Evolutionary conservation across 2,329 filamentous ascomycete genomes (phyloP).

Genomic region (Pyrenophora teres): DNA sequence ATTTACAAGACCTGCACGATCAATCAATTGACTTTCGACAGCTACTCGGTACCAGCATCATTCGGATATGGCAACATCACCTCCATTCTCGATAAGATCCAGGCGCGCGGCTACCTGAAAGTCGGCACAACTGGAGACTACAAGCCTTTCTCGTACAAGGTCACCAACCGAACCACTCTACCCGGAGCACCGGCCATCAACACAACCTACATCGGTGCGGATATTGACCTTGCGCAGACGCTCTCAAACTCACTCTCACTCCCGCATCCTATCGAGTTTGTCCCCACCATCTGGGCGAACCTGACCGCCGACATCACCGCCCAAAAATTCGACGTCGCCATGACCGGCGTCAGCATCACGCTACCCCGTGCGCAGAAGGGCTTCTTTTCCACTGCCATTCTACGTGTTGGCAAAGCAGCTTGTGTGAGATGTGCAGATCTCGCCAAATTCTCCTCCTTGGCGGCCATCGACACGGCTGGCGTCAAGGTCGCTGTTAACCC

Average conservation of each 20-base stretch:
- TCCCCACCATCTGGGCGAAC: slow-evolving; percentile 17
- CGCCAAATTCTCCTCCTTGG: slow-evolving; percentile 8
- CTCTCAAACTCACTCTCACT: slow-evolving; percentile 17
- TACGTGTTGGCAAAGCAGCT: slow-evolving; percentile 16
- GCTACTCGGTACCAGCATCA: too few relatives aligned
- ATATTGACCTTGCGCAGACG: slow-evolving; percentile 14
- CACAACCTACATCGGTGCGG: slow-evolving; percentile 19
- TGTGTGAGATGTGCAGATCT: slow-evolving; percentile 17
- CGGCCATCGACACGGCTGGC: slow-evolving; percentile 15
- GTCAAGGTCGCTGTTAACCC: slow-evolving; percentile 19
- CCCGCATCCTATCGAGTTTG: slow-evolving; percentile 11
- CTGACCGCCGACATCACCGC: slow-evolving; percentile 8
- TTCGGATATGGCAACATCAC: slow-evolving; percentile 1
- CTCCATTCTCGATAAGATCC: slow-evolving; percentile 16
- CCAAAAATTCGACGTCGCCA: slow-evolving; percentile 17
- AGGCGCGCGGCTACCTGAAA: slow-evolving; percentile 18
- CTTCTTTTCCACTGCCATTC: slow-evolving; percentile 16
- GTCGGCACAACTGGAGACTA: slow-evolving; percentile 23
- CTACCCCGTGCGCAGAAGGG: slow-evolving; percentile 9
- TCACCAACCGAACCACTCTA: slow-evolving; percentile 14
- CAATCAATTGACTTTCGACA: too few relatives aligned
- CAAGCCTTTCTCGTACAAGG: slow-evolving; percentile 22
- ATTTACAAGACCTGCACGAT: too few relatives aligned
- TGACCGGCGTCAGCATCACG: slow-evolving; percentile 21
- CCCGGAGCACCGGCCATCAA: slow-evolving; percentile 13